phyloP scores from a whole-genome alignment of 345 rosid genomes.

The Cochlearia excelsa region DNA sequence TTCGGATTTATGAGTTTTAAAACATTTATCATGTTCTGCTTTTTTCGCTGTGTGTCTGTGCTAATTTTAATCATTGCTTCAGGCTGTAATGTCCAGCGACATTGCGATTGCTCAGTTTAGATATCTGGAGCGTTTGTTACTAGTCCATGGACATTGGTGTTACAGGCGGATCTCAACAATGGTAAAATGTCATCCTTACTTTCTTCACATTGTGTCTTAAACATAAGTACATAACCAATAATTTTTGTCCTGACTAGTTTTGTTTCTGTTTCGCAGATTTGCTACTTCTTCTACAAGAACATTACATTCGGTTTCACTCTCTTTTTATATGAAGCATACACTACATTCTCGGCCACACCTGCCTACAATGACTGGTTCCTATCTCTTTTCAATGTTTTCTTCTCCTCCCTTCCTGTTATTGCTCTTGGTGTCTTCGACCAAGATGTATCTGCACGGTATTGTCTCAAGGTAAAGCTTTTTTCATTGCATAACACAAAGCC shows the following conservation, averaged over 20 bases:
- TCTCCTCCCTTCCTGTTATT: constrained; percentile 76
- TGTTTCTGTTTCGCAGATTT: constrained; percentile 51
- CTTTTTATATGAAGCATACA: constrained; percentile 67
- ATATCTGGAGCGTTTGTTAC: constrained; percentile 87
- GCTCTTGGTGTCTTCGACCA: constrained; percentile 94
- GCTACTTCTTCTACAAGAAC: constrained; percentile 99
- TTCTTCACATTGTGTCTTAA: no score
- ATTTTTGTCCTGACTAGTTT: no score
- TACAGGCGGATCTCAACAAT: constrained; percentile 82
- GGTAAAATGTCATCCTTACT: constrained; percentile 41
- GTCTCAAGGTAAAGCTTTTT: constrained; percentile 53
- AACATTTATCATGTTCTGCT: constrained; percentile 10
- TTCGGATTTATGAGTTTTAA: constrained; percentile 21
- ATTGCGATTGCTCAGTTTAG: constrained; percentile 91
- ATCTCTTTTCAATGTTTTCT: constrained; percentile 72
- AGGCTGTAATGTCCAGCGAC: constrained; percentile 99
- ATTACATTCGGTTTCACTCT: constrained; percentile 77
- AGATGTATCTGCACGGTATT: constrained; percentile 68
- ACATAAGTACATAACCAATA: no score
- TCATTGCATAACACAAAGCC: not conserved
- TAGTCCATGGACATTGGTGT: constrained; percentile 99
- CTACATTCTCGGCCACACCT: constrained; percentile 82
- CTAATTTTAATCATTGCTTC: constrained; percentile 18
- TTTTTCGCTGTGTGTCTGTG: constrained; percentile 1
- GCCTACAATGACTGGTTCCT: constrained; percentile 83